Base-by-base conservation (phyloP, 306 rosid genomes). In the Trifolium dubium region DNA sequence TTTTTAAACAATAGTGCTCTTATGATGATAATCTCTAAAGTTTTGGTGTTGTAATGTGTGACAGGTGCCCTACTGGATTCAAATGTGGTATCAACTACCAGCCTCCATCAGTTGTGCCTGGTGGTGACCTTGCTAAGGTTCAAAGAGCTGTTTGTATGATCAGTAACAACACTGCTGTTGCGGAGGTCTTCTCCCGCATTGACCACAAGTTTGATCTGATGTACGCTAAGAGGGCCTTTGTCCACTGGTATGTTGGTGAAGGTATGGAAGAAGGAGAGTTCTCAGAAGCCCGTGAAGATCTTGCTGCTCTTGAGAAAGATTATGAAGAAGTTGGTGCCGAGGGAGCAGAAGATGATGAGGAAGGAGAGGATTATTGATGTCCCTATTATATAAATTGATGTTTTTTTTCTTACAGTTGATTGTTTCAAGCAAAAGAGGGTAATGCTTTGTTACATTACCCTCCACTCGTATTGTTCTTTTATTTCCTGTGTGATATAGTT, bases 231-330 rank as follows among this genome's bases (percentile, higher is more conserved):
- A 91, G 98, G 82, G 98, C 98, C 71, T 94, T 94, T 37, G 98
- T 94, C 28, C 98, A 94, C 87, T 94, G 98, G 98, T 94, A 94
- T 19, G 98, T 94, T 0, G 98, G 98, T 62, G 98, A 94, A 68
- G 98, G 98, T 39, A 94, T 94, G 98, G 98, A 94, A 76, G 98
- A 94, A 88, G 98, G 98, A 13, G 98, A 94, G 84, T 94, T 94
- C 82, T 94, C 98, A 0, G 98, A 94, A 85, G 98, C 98, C 44
- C 96, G 98, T 60, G 98, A 94, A 81, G 98, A 94, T 85, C 90
- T 94, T 4, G 98, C 98, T 71, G 98, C 98, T 32, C 98, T 94
- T n/a, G 98, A 94, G 92, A 93, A 93, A 66, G 98, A 94, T 83
- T 94, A 94, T 3, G 98, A 94, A 83, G 98, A 94, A 66, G 98